phyloP scores from a whole-genome alignment of 2,329 filamentous ascomycete species.

The Trematosphaeria pertusa region DNA sequence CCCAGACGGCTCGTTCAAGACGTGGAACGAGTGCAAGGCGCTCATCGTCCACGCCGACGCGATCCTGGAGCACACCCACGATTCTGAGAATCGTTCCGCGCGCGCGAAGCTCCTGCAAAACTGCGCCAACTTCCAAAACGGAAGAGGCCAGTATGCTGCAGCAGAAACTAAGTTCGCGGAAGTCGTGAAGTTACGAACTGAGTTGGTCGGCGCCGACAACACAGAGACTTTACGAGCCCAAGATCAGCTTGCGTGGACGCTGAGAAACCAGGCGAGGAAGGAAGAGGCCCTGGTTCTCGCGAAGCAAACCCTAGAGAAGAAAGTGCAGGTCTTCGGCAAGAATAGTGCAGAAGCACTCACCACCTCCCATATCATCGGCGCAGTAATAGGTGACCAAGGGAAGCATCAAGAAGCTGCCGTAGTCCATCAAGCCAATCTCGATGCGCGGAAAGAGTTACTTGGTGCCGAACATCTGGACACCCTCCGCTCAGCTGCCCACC shows the following conservation, averaged over 20 bases:
- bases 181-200: conserved; percentile 11
- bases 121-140: conserved; percentile 17
- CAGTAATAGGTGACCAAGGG: conserved; percentile 9
- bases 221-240: conserved; percentile 13
- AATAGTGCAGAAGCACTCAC: conserved; percentile 13
- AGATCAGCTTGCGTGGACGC: conserved; percentile 14
- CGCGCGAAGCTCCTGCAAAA: conserved; percentile 12
- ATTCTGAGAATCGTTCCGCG: conserved; percentile 3
- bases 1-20: conserved; percentile 14
- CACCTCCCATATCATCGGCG: conserved; percentile 14
- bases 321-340: conserved; percentile 9
- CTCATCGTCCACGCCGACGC: conserved; percentile 16
- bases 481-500: conserved; percentile 11
- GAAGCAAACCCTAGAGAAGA: conserved; percentile 12
- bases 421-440: conserved; percentile 10
- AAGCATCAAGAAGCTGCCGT: conserved; percentile 14
- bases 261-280: conserved; percentile 16
- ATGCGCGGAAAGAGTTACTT: conserved; percentile 12
- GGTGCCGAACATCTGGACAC: conserved; percentile 18
- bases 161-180: conserved; percentile 12
- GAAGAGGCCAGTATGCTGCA: conserved; percentile 13
- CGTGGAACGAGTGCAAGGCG: conserved; percentile 14
- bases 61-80: conserved; percentile 7
- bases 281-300: conserved; percentile 9
- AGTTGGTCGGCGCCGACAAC: conserved; percentile 10